Base-by-base conservation (phyloP, 176 grass and related monocot genomes). In the Phoenix dactylifera region DNA sequence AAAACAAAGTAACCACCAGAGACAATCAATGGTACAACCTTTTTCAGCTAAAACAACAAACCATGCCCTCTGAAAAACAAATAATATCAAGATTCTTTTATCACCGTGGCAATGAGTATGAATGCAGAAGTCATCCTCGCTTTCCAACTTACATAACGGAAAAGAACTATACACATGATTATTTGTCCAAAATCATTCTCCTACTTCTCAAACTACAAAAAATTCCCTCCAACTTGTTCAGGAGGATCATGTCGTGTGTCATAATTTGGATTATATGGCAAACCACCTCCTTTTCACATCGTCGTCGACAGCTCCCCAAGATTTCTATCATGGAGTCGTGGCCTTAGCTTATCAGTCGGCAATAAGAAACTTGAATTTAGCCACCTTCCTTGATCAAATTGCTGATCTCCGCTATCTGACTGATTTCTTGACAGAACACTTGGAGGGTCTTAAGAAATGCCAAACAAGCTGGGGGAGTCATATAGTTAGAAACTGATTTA, bases 181-280 rank as follows among this genome's bases (percentile, higher is more conserved):
- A 17, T 14, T 59, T 50, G 4, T 15, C 14, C 55, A 44, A 44
- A 44, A 71, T 70, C 68, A 55, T 55, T 17, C 15, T 56, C 49
- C 50, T 67, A 24, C 61, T 72, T 48, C 73, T 75, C 65, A 77
- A 65, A 26, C 51, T 75, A 72, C 29, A 57, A 71, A 85, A 26
- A 82, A 62, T 53, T 54, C 19, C 61, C 72, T 71, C 24, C 64
- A 74, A 69, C 54, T 79, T 60, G 39, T 49, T 72, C 71, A 56
- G 49, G 51, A 60, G 66, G 67, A 78, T 76, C 67, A 79, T 82
- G 55, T 52, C 55, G 55, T 64, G 1, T 60, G 32, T 69, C 67
- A 80, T 80, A 68, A n/a, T 58, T 54, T 55, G 16, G 25, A 22
- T 25, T 7, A 9, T n/a, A 28, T 51, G 49, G 22, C 35, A 44